Evolutionary conservation across 2,329 filamentous ascomycete species (phyloP).

Genomic region (Penicillium sp.): DNA sequence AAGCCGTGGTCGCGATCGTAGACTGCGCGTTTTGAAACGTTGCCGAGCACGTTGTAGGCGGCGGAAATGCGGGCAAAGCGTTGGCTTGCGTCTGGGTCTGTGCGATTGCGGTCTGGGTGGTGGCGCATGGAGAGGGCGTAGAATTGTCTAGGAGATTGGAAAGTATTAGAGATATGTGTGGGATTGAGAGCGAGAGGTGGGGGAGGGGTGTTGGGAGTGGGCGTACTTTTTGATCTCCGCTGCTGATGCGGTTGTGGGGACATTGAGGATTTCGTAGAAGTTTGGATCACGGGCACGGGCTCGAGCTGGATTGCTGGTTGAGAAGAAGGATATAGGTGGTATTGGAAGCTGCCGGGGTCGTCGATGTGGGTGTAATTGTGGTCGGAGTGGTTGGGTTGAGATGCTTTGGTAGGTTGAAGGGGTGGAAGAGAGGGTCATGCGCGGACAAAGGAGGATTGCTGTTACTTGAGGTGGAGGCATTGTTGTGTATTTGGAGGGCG

Average conservation of each 20-base stretch:
- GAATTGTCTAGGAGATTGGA: conserved; percentile 59
- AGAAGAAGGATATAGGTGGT: conserved; percentile 36
- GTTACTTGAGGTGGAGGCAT: conserved; percentile 6
- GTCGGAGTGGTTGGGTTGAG: background rate
- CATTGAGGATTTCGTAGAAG: conserved; percentile 78
- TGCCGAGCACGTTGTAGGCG: conserved; percentile 75
- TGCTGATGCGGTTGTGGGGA: conserved; percentile 67
- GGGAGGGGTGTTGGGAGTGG: background rate
- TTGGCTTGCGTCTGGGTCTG: conserved; percentile 67
- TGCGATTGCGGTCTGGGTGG: conserved; percentile 86
- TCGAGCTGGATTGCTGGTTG: conserved; percentile 39
- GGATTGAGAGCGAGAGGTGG: conserved; percentile 1
- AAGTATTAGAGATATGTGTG: background rate
- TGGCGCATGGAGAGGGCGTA: conserved; percentile 86
- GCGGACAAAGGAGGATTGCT: background rate
- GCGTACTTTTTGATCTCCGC: conserved; percentile 79
- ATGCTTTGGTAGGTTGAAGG: background rate
- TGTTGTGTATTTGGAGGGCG: background rate
- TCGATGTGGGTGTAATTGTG: background rate
- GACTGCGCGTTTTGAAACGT: conserved; percentile 67
- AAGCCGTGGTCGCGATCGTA: conserved; percentile 68
- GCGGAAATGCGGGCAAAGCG: conserved; percentile 82
- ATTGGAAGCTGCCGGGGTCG: background rate
- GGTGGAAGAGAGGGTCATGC: background rate
- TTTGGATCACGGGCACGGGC: conserved; percentile 46